Percentiles rank a stretch among this genome's conserved stretches.
These are phyloP conservation scores for Pholiota molesta DNA, from an alignment of 768 basidiomycete species.

Conservation along the genomic window DNA sequence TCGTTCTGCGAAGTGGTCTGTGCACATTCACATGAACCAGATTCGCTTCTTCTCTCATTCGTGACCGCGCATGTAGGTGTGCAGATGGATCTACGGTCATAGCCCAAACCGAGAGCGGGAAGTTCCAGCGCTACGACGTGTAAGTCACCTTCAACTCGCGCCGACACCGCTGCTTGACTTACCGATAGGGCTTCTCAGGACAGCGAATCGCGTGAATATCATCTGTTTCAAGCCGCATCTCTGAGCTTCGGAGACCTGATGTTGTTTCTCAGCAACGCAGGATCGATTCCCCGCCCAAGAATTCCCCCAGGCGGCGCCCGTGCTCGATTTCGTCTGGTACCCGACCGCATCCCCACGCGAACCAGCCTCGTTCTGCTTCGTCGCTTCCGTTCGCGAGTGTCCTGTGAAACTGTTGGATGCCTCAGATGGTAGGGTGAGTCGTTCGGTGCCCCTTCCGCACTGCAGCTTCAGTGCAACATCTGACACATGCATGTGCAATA, in stretches of 20 bases:
- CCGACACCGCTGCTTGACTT: background rate
- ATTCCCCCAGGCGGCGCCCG: slow-evolving; percentile 63
- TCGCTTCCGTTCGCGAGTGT: slow-evolving; percentile 81
- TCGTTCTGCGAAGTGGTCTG: slow-evolving; percentile 21
- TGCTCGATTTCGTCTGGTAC: slow-evolving; percentile 86
- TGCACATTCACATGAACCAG: background rate
- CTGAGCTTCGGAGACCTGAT: background rate
- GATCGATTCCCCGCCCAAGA: slow-evolving; percentile 20
- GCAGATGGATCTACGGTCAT: slow-evolving; percentile 74
- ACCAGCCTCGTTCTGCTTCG: slow-evolving; percentile 77
- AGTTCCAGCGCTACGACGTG: slow-evolving; percentile 58
- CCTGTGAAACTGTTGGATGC: slow-evolving; percentile 89
- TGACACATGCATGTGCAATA: slow-evolving; percentile 30
- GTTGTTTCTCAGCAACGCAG: background rate
- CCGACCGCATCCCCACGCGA: slow-evolving; percentile 66
- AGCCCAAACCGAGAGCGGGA: slow-evolving; percentile 71
- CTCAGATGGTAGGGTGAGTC: slow-evolving; percentile 67
- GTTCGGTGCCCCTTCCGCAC: no score
- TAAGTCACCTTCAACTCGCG: slow-evolving; percentile 30
- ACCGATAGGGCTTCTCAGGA: background rate
- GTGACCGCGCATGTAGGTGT: slow-evolving; percentile 49
- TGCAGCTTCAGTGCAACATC: background rate
- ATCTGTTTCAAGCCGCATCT: background rate
- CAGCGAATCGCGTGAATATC: background rate
- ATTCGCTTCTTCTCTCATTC: background rate